Evolutionary conservation across 495 filamentous ascomycete genomes (phyloP), one percentile per base, ranked within the genome.

Genomic region (Extremus antarcticus): DNA sequence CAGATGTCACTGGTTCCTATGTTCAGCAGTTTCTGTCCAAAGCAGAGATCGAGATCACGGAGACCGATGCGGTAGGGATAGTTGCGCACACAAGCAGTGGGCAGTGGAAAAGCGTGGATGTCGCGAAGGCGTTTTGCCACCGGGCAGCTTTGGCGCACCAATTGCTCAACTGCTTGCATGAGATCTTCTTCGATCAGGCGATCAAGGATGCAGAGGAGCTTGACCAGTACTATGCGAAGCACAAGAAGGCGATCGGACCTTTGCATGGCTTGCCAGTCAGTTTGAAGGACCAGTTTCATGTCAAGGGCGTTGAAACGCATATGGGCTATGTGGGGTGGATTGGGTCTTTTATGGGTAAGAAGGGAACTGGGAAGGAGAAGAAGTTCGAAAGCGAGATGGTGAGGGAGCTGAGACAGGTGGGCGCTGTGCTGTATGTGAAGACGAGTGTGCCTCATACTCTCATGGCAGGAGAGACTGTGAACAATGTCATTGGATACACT

Each of bases 231-330:
- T 67, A 63, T 51, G 58, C 60, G 3, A 35, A 65, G 53, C 54
- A 68, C 57, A 63, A 65, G 52, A 59, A 57, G 47, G 61, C 58
- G 1, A 49, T 69, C 21, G 74, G 74, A 0, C 81, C 80, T 0
- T 66, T 87, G 0, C 83, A 87, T 55, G 83, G 83, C 21, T 68
- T 86, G 1, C 84, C 83, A 0, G 57, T 86, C 16, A 83, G 79
- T 50, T 64, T 87, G 13, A 87, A 86, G 66, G 83, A 87, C 57
- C 83, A 85, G 61, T 86, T 85, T 64, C 83, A 85, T 51, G 74
- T 87, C 51, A 78, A 77, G 52, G 78, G 74, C 0, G 72, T 80
- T 0, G 82, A 86, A 51, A 85, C 79, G 0, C 81, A 76, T 0
- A 83, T 86, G 76, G 83, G 81, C 16, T 71, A 70, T 45, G 61